Conservation (phyloP, 1,284 basidiomycete genomes). For the Flammula alnicola region DNA sequence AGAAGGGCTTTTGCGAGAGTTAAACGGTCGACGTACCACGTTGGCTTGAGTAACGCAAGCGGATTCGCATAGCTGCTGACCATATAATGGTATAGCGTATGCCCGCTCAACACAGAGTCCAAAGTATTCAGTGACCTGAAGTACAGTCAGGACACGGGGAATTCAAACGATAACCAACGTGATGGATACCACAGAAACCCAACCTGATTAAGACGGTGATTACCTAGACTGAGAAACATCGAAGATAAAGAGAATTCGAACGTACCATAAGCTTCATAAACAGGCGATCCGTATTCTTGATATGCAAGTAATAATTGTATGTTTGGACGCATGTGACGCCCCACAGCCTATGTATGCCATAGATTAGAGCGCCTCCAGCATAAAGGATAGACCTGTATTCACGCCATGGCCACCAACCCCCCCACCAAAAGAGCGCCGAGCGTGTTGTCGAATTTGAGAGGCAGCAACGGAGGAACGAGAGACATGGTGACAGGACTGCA, state of each 20-base stretch:
- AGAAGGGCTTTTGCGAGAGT: not conserved
- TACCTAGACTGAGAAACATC: not conserved
- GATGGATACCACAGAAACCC: slow-evolving; percentile 43
- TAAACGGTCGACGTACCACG: slow-evolving; percentile 49
- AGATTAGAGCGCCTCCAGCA: not conserved
- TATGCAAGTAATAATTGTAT: slow-evolving; percentile 50
- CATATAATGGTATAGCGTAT: slow-evolving; percentile 58
- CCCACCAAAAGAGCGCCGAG: slow-evolving; percentile 55
- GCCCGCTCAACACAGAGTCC: slow-evolving; percentile 49
- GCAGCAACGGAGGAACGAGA: not conserved
- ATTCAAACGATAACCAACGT: not conserved
- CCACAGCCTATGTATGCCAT: slow-evolving; percentile 47
- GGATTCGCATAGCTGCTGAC: slow-evolving; percentile 54
- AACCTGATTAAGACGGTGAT: slow-evolving; percentile 36
- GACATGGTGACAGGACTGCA: not conserved
- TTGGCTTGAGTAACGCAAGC: slow-evolving; percentile 41
- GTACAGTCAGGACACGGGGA: not conserved
- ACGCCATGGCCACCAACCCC: slow-evolving; percentile 51
- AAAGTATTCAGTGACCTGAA: slow-evolving; percentile 55
- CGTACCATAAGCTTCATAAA: slow-evolving; percentile 46
- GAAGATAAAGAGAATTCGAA: not conserved
- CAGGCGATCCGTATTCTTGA: slow-evolving; percentile 41
- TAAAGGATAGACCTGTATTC: slow-evolving; percentile 25
- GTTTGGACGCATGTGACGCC: slow-evolving; percentile 61
- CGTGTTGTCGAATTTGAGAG: slow-evolving; percentile 44